Evolutionary conservation across 129 eudicot genomes (phyloP).

Genomic region (Solidago caesia): DNA sequence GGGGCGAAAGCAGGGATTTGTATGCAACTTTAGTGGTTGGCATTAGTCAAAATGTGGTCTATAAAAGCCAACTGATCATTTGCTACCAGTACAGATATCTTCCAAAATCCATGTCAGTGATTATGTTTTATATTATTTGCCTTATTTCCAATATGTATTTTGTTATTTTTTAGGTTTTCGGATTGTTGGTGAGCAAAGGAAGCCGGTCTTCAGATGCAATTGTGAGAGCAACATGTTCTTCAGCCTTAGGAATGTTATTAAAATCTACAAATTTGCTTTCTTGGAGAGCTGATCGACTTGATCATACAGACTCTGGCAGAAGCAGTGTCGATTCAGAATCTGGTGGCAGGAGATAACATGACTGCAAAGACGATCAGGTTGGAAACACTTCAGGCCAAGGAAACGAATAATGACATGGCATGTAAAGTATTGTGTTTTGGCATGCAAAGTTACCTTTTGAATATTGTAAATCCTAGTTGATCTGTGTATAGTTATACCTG

Average conservation of each 20-base stretch:
- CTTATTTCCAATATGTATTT: not conserved
- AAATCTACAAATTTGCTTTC: conserved; percentile 62
- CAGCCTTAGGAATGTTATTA: conserved; percentile 71
- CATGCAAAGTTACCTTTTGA: conserved; percentile 19
- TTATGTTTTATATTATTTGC: not conserved
- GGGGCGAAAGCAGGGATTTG: not conserved
- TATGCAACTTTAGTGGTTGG: not conserved
- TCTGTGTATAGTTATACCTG: conserved; percentile 20
- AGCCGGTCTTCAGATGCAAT: conserved; percentile 76
- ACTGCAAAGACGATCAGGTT: conserved; percentile 3
- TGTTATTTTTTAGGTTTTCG: conserved; percentile 51
- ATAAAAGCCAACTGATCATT: conserved; percentile 6
- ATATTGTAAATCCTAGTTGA: conserved; percentile 19
- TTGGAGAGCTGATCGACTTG: conserved; percentile 78
- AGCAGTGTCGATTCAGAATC: conserved; percentile 54
- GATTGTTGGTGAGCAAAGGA: conserved; percentile 73
- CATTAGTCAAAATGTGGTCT: not conserved
- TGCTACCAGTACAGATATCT: not conserved
- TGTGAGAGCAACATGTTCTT: conserved; percentile 85
- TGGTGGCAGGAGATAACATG: conserved; percentile 25
- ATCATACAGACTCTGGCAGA: conserved; percentile 45
- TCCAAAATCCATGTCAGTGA: not conserved
- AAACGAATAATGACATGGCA: conserved; percentile 4
- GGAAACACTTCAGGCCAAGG: conserved; percentile 1
- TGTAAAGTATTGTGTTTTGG: conserved; percentile 10